phyloP scores from a whole-genome alignment of 768 basidiomycete species.

The Suillus brevipes region DNA sequence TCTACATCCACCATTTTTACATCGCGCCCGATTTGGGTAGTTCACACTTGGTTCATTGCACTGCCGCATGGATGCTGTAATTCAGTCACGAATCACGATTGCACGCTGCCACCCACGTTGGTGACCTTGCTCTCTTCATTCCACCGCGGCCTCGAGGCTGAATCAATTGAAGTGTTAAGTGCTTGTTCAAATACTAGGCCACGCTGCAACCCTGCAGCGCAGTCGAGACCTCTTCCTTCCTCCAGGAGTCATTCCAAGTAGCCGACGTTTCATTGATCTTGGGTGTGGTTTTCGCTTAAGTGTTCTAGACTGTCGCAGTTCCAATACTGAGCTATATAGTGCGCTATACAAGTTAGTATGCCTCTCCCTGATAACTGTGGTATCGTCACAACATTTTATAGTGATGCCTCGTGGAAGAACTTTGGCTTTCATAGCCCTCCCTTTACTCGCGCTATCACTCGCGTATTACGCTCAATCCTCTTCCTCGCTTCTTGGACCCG shows the following conservation, averaged over 20 bases:
- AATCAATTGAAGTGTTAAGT: background rate
- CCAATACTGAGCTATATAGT: background rate
- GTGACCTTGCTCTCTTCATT: conserved; percentile 1
- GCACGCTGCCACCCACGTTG: background rate
- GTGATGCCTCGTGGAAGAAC: conserved; percentile 27
- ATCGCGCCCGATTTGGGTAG: background rate
- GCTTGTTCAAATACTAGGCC: background rate
- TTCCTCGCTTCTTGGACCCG: conserved; percentile 32
- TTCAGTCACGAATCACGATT: background rate
- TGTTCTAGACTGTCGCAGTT: background rate
- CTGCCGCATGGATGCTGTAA: background rate
- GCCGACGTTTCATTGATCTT: background rate
- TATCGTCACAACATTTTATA: background rate
- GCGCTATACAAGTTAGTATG: background rate
- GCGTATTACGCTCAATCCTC: conserved; percentile 33
- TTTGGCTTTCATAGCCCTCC: conserved; percentile 20
- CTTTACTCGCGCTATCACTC: conserved; percentile 30
- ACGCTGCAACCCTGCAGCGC: background rate
- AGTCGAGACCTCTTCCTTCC: background rate
- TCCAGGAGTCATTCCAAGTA: background rate
- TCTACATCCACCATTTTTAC: background rate
- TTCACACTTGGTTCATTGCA: background rate
- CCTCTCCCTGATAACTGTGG: background rate
- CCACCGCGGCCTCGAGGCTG: background rate
- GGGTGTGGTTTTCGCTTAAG: background rate